phyloP scores from a whole-genome alignment of 805 yeast genomes.

The Starmerella vaccinii region DNA sequence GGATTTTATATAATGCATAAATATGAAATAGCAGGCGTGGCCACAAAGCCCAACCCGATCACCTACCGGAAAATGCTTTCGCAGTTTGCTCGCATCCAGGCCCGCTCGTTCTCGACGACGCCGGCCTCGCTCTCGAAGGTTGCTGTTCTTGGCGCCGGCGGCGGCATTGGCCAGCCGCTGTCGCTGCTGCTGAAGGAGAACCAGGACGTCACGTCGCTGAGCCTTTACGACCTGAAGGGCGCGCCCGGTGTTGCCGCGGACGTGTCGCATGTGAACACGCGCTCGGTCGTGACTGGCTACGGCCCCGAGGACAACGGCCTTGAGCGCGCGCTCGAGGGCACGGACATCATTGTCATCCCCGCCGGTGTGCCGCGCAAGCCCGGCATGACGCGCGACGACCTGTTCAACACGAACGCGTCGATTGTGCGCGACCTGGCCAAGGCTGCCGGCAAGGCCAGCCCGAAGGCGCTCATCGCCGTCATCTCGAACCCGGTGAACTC shows the following conservation, averaged over 20 bases:
- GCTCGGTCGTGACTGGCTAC: constrained; percentile 79
- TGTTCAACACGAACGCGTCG: constrained; percentile 91
- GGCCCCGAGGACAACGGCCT: constrained; percentile 70
- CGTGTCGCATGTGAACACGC: constrained; percentile 85
- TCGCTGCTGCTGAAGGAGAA: constrained; percentile 76
- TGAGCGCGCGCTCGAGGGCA: constrained; percentile 55
- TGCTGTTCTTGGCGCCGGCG: constrained; percentile 85
- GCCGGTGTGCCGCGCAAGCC: constrained; percentile 99
- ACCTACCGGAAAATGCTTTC: constrained; percentile 14
- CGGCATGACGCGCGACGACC: constrained; percentile 97
- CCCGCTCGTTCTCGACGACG: constrained; percentile 27
- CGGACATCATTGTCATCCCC: constrained; percentile 79
- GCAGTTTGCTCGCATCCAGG: constrained; percentile 12
- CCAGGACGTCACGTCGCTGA: constrained; percentile 75
- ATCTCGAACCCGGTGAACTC: constrained; percentile 96
- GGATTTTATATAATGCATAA: constrained; percentile 4
- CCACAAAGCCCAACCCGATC: background rate
- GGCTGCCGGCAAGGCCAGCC: constrained; percentile 70
- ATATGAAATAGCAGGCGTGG: background rate
- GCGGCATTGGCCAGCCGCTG: constrained; percentile 93
- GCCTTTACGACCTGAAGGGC: constrained; percentile 80
- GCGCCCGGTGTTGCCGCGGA: constrained; percentile 98
- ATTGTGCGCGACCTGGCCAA: constrained; percentile 88
- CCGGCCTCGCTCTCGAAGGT: constrained; percentile 43
- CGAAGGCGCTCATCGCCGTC: constrained; percentile 71